Evolutionary conservation across 805 yeast species (phyloP).

Genomic region (Candida namnaoensis): DNA sequence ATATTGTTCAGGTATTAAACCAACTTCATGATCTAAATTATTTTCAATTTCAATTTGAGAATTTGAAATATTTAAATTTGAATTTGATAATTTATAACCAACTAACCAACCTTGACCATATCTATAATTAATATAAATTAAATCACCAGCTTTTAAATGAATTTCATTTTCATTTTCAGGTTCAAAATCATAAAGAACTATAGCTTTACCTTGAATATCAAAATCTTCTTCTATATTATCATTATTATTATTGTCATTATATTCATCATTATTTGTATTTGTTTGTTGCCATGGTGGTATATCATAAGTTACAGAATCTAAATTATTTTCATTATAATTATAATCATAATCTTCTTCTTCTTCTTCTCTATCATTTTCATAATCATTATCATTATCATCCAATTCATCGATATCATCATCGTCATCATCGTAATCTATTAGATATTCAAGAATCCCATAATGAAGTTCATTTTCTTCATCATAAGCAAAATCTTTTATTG

Average conservation of each 20-base stretch:
- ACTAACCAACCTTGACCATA: slow-evolving; percentile 99
- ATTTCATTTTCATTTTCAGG: slow-evolving; percentile 96
- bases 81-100: slow-evolving; percentile 41
- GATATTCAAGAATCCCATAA: slow-evolving; percentile 41
- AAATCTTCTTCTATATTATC: slow-evolving; percentile 18
- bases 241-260: slow-evolving; percentile 12
- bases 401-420: slow-evolving; percentile 8
- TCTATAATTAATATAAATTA: slow-evolving; percentile 76
- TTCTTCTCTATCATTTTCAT: slow-evolving; percentile 3
- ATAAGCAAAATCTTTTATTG: slow-evolving; percentile 80
- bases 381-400: slow-evolving; percentile 1
- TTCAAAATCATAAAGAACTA: slow-evolving; percentile 80
- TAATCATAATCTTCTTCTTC: no score
- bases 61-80: slow-evolving; percentile 17
- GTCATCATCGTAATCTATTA: slow-evolving; percentile 14
- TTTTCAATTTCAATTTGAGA: no score
- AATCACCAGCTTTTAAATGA: slow-evolving; percentile 68
- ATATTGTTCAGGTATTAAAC: slow-evolving; percentile 92
- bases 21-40: slow-evolving; percentile 33
- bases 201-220: slow-evolving; percentile 53
- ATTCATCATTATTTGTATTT: slow-evolving; percentile 1
- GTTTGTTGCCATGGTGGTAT: no score
- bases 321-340: no score
- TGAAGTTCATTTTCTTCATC: slow-evolving; percentile 60
- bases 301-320: not conserved